A percentile compares a stretch with the other conserved stretches of the same genome.
Conservation (phyloP, 2,329 filamentous ascomycete species). For the Trichoderma semiorbis region DNA sequence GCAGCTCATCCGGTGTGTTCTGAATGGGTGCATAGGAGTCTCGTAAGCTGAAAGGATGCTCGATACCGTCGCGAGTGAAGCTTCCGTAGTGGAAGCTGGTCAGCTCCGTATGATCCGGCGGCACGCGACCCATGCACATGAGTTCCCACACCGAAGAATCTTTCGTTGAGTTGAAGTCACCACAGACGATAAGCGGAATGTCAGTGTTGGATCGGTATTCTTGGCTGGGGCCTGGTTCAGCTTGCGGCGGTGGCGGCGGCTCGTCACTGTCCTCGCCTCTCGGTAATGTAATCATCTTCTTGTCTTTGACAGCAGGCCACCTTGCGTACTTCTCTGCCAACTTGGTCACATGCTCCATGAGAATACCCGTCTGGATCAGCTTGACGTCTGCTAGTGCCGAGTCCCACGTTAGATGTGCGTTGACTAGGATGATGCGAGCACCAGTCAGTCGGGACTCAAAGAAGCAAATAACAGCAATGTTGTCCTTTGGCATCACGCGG, state of each 20-base stretch:
- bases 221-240: slow-evolving; percentile 73
- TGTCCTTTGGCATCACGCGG: slow-evolving; percentile 95
- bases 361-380: slow-evolving; percentile 88
- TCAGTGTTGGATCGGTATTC: slow-evolving; percentile 83
- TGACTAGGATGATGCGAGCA: slow-evolving; percentile 87
- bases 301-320: slow-evolving; percentile 77
- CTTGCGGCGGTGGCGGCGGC: slow-evolving; percentile 48
- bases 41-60: slow-evolving; percentile 89
- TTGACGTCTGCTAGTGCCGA: slow-evolving; percentile 90
- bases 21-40: slow-evolving; percentile 83
- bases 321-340: slow-evolving; percentile 81
- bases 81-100: slow-evolving; percentile 82
- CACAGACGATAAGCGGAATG: slow-evolving; percentile 87
- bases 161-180: slow-evolving; percentile 90
- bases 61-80: slow-evolving; percentile 87
- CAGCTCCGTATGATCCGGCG: slow-evolving; percentile 76
- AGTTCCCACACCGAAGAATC: slow-evolving; percentile 91
- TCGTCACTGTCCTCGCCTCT: slow-evolving; percentile 39
- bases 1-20: slow-evolving; percentile 77
- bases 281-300: slow-evolving; percentile 56
- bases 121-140: slow-evolving; percentile 73
- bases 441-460: slow-evolving; percentile 89
- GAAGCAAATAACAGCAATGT: slow-evolving; percentile 89
- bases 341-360: slow-evolving; percentile 89
- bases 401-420: slow-evolving; percentile 95